Conservation (phyloP, 306 rosid species). For the Vigna mungo region DNA sequence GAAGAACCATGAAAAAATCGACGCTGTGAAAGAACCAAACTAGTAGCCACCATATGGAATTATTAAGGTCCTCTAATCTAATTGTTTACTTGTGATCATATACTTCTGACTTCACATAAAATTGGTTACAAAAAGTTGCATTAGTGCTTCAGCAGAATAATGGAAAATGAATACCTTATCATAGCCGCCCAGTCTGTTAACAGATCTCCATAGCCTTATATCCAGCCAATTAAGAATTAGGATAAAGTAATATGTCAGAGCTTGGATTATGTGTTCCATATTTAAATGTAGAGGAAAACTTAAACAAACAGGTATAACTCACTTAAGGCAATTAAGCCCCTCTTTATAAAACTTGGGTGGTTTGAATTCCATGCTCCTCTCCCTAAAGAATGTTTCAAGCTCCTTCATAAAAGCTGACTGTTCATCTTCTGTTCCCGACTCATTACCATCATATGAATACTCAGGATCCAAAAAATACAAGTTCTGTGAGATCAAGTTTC, state of each 20-base stretch:
- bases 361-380: slow-evolving; percentile 92
- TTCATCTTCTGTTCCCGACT: slow-evolving; percentile 91
- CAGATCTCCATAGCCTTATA: slow-evolving; percentile 94
- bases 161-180: slow-evolving; percentile 70
- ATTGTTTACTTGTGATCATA: background rate
- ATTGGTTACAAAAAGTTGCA: background rate
- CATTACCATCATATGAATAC: slow-evolving; percentile 71
- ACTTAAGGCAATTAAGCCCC: slow-evolving; percentile 96
- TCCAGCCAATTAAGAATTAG: slow-evolving; percentile 50
- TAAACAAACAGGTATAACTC: slow-evolving; percentile 49
- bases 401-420: slow-evolving; percentile 88
- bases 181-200: slow-evolving; percentile 95
- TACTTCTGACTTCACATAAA: slow-evolving; percentile 8
- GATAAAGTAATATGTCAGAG: slow-evolving; percentile 35
- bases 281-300: slow-evolving; percentile 17
- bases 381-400: slow-evolving; percentile 88
- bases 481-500: slow-evolving; percentile 55
- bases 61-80: slow-evolving; percentile 16
- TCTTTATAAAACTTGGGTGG: slow-evolving; percentile 98
- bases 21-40: slow-evolving; percentile 7
- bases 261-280: slow-evolving; percentile 13
- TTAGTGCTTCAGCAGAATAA: slow-evolving; percentile 5
- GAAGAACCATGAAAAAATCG: slow-evolving; percentile 12
- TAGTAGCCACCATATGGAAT: slow-evolving; percentile 23
- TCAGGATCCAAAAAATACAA: slow-evolving; percentile 64